Conservation (phyloP, 2,329 filamentous ascomycete genomes). For the Sarocladiaceae sp. region DNA sequence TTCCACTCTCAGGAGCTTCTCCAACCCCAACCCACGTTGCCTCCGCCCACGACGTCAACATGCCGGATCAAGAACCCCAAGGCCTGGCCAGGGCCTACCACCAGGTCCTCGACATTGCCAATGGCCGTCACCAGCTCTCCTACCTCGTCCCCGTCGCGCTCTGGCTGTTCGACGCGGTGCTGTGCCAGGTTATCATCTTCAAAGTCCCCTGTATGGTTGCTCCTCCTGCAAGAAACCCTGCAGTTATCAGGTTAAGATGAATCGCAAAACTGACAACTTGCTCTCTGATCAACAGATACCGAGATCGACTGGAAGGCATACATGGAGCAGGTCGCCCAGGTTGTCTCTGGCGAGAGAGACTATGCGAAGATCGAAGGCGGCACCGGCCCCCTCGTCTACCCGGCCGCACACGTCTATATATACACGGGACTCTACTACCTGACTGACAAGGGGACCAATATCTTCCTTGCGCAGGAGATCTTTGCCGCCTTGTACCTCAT, state of each 20-base stretch:
- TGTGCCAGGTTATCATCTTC: conserved; percentile 71
- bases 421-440: conserved; percentile 74
- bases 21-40: neutral
- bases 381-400: conserved; percentile 92
- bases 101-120: conserved; percentile 15
- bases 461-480: conserved; percentile 73
- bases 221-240: neutral
- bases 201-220: conserved; percentile 69
- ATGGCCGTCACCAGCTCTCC: conserved; percentile 43
- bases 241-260: neutral
- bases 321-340: conserved; percentile 85
- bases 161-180: conserved; percentile 60
- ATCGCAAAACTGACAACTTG: neutral
- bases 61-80: conserved; percentile 18
- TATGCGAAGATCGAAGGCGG: conserved; percentile 80
- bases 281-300: conserved; percentile 53
- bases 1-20: neutral
- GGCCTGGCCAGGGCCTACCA: conserved; percentile 3
- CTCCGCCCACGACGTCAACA: conserved; percentile 13
- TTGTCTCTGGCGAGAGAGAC: conserved; percentile 76
- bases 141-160: conserved; percentile 52
- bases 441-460: conserved; percentile 69
- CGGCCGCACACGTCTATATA: conserved; percentile 86
- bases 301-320: conserved; percentile 98
- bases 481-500: conserved; percentile 76